A percentile compares a stretch with the other conserved stretches of the same genome.
phyloP scores from a whole-genome alignment of 441 rosid species.

The Arabidopsis hybrid region DNA sequence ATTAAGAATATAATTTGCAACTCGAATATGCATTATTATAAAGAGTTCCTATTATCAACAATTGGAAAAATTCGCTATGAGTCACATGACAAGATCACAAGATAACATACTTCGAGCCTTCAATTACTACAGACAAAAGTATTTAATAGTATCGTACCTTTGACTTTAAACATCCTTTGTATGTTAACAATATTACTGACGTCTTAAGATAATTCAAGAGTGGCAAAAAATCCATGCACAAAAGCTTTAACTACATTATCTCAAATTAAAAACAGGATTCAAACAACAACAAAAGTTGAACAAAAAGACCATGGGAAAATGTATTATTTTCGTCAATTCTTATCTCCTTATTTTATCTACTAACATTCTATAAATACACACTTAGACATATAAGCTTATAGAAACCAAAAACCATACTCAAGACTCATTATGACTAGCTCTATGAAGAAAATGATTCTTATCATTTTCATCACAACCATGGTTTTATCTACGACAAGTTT shows the following conservation, averaged over 20 bases:
- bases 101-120: not conserved
- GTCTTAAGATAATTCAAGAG: slow-evolving; percentile 1
- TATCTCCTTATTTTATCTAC: not conserved
- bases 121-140: not conserved
- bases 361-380: not conserved
- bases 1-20: not conserved
- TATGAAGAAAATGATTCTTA: not conserved
- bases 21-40: slow-evolving; percentile 8
- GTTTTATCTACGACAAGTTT: slow-evolving; percentile 3
- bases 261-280: not conserved
- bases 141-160: slow-evolving; percentile 13
- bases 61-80: not conserved
- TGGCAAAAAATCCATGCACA: not conserved
- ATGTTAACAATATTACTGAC: not conserved
- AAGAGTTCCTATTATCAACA: not conserved
- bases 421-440: not conserved
- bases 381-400: not conserved
- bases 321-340: not conserved
- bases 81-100: not conserved
- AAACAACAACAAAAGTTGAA: not conserved
- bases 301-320: not conserved
- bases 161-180: slow-evolving; percentile 11
- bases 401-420: slow-evolving; percentile 2
- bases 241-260: slow-evolving; percentile 1
- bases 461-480: slow-evolving; percentile 7